phyloP scores from a whole-genome alignment of 192 early-diverging fungal species.

The Coemansia asiatica region DNA sequence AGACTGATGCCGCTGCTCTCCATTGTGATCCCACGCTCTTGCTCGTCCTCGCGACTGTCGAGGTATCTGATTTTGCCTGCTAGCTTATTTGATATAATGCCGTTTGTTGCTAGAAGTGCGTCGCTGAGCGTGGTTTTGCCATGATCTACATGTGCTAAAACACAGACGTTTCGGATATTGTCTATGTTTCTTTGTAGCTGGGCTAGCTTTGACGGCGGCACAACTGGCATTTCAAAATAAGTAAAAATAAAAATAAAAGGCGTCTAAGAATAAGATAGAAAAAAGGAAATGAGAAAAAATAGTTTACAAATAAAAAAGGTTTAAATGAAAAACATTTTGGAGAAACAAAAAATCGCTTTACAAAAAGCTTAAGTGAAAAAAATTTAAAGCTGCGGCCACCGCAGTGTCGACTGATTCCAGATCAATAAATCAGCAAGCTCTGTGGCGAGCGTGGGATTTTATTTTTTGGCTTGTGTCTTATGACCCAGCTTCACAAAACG shows the following conservation, averaged over 20 bases:
- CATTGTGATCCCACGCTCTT: constrained; percentile 99
- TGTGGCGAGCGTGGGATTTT: background rate
- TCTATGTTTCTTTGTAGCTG: constrained; percentile 67
- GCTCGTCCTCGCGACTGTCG: constrained; percentile 96
- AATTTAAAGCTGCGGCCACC: constrained; percentile 8
- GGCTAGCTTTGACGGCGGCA: constrained; percentile 64
- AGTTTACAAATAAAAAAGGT: constrained; percentile 5
- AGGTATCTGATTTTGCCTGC: constrained; percentile 95
- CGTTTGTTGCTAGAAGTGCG: constrained; percentile 93
- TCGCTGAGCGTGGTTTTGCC: constrained; percentile 98
- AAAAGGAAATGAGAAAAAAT: background rate
- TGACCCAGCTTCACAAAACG: background rate
- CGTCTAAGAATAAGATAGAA: background rate
- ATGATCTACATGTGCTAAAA: constrained; percentile 98
- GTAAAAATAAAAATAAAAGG: background rate
- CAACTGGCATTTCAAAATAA: constrained; percentile 60
- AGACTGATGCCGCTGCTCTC: constrained; percentile 94
- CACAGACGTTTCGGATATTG: constrained; percentile 94
- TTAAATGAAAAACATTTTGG: constrained; percentile 1
- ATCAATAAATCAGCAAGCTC: background rate
- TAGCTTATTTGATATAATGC: constrained; percentile 93
- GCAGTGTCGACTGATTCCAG: constrained; percentile 6
- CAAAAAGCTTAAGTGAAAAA: background rate
- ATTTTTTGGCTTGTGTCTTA: background rate
- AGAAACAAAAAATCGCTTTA: background rate